Evolutionary conservation across 2,329 filamentous ascomycete genomes (phyloP), one percentile per base, ranked within the genome.

Genomic region (Cladosporium sp.): DNA sequence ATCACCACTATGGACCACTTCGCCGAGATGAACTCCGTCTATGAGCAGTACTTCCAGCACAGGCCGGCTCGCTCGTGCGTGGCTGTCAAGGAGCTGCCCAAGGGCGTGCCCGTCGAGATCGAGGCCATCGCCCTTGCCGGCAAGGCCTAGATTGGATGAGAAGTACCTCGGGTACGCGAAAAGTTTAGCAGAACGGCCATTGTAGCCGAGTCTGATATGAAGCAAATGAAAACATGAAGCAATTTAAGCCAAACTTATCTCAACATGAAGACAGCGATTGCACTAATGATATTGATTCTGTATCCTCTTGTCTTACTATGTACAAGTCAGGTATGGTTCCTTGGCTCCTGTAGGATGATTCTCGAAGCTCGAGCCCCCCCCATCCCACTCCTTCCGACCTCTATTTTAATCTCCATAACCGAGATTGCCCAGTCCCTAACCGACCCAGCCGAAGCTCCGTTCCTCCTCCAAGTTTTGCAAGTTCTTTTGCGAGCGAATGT

Each of bases 1-100:
- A 78, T 97, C 61, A 87, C 88, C 51, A 89, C 95, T 75, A 97
- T 97, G 93, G 83, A 81, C 62, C 82, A 94, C 76, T 97, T 97
- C 71, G 86, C 83, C 50, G 85, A 85, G 72, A 91, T 96, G 89
- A 96, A 96, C 76, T 81, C 81, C 64, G 88, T 90, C 70, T 96
- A 94, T 74, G 87, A 86, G 74, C 87, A 91, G 76, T 91, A 86
- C 81, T 92, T 90, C 75, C 66, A 81, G 60, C 87, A 90, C 77
- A 92, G 91, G 82, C 91, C 91, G 19, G 88, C 90, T n/a, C 83
- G 90, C 65, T 91, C 87, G 77, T 96, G 91, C 71, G 90, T 96
- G 55, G 91, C 91, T 4, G 92, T 95, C 63, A 92, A 94, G 81
- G 85, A 89, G 66, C 82, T 96, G 63, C 91, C 91, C 60, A 91